Percentiles rank a stretch among this genome's conserved stretches.
Conservation (phyloP, 352 stramenopile species). For the Globisporangium solare region DNA sequence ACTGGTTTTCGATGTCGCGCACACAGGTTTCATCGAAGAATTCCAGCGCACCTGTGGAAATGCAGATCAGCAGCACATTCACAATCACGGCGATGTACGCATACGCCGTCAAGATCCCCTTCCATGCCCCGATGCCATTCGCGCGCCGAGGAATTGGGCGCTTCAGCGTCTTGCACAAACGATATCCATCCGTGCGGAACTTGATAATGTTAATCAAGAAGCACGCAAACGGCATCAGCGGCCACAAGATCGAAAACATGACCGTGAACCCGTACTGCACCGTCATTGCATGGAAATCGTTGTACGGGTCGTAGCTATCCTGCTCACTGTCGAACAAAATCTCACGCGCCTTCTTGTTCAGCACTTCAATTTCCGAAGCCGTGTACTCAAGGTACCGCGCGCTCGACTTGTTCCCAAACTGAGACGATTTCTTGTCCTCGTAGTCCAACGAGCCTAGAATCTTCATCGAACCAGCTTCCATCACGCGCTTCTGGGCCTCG, state of each 20-base stretch:
- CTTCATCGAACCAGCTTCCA: slow-evolving; percentile 70
- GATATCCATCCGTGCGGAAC: slow-evolving; percentile 56
- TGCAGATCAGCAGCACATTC: slow-evolving; percentile 66
- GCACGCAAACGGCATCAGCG: slow-evolving; percentile 67
- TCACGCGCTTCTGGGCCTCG: slow-evolving; percentile 60
- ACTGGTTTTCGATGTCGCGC: slow-evolving; percentile 44
- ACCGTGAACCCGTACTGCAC: slow-evolving; percentile 74
- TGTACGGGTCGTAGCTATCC: slow-evolving; percentile 69
- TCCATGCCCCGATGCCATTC: slow-evolving; percentile 75
- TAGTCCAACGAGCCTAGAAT: slow-evolving; percentile 81
- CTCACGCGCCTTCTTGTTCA: slow-evolving; percentile 63
- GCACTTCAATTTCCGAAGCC: slow-evolving; percentile 51
- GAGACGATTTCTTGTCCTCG: slow-evolving; percentile 57
- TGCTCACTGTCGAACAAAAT: slow-evolving; percentile 73
- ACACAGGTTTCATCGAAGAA: slow-evolving; percentile 64
- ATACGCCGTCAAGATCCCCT: slow-evolving; percentile 46
- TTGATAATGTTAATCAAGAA: slow-evolving; percentile 73
- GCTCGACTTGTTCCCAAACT: slow-evolving; percentile 70
- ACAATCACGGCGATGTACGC: slow-evolving; percentile 69
- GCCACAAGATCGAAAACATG: slow-evolving; percentile 82
- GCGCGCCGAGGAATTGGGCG: slow-evolving; percentile 60
- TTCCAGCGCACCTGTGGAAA: slow-evolving; percentile 64
- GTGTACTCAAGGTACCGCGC: slow-evolving; percentile 65
- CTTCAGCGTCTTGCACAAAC: slow-evolving; percentile 66
- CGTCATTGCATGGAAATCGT: slow-evolving; percentile 68